These are phyloP conservation scores for Mallotus nudiflorus DNA, from an alignment of 345 rosid species.

Conservation along the genomic window DNA sequence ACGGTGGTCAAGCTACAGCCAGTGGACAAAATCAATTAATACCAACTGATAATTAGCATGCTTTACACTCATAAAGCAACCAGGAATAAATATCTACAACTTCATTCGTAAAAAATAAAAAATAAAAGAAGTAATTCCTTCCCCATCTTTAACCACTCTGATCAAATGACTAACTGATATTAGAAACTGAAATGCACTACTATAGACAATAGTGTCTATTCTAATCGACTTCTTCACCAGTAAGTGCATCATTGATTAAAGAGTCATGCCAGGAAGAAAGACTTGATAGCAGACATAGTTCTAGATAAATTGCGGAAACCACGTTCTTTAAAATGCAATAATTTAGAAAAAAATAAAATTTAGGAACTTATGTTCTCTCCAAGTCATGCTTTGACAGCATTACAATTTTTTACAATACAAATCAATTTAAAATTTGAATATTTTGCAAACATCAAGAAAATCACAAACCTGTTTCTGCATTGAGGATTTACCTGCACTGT, in stretches of 20 bases:
- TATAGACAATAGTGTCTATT: neutral
- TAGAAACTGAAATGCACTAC: neutral
- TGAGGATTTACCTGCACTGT: slow-evolving; percentile 68
- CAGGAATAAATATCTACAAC: neutral
- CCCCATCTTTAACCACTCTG: neutral
- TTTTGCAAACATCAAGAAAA: neutral
- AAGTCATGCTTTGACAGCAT: neutral
- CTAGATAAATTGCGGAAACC: neutral
- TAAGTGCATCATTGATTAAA: neutral
- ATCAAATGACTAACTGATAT: neutral
- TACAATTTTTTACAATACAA: too few species aligned
- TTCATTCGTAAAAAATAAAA: neutral
- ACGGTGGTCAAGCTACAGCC: slow-evolving; percentile 77
- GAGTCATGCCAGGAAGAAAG: neutral
- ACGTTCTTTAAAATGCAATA: neutral
- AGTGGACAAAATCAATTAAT: neutral
- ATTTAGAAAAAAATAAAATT: neutral
- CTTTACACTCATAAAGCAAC: neutral
- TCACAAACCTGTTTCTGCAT: neutral
- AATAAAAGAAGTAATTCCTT: neutral
- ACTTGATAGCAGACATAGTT: neutral
- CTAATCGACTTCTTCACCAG: neutral
- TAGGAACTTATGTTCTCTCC: neutral
- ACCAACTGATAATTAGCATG: neutral
- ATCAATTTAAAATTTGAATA: too few species aligned